phyloP scores from a whole-genome alignment of 192 early-diverging fungal species.

The Geosiphon pyriformis region DNA sequence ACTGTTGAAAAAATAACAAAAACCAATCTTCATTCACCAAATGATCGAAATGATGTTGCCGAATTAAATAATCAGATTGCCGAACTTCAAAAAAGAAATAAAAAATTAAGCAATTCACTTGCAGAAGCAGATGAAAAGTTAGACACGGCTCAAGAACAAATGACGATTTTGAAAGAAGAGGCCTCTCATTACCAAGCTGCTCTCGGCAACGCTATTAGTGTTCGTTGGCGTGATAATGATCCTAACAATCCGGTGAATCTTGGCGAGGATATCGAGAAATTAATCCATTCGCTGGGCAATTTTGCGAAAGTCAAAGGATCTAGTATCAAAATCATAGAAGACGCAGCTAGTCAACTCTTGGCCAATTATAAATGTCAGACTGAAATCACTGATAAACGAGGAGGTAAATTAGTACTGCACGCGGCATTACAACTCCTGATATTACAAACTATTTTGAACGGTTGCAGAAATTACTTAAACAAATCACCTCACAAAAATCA shows the following conservation, averaged over 20 bases:
- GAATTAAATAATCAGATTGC: background rate
- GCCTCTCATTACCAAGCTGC: slow-evolving; percentile 8
- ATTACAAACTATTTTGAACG: background rate
- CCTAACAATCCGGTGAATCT: slow-evolving; percentile 7
- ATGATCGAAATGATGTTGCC: background rate
- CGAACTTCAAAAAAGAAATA: background rate
- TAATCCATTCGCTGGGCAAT: background rate
- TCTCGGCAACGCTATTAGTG: background rate
- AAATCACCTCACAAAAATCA: background rate
- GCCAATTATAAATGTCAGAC: background rate
- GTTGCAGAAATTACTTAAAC: background rate
- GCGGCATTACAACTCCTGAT: slow-evolving; percentile 17
- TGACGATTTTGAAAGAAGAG: background rate
- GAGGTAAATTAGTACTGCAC: background rate
- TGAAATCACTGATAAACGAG: background rate
- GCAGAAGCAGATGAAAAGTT: background rate
- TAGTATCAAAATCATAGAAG: background rate
- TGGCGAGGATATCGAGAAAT: slow-evolving; percentile 9
- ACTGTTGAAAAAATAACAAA: background rate
- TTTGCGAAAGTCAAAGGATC: slow-evolving; percentile 3
- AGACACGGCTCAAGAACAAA: background rate
- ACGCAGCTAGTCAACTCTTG: background rate
- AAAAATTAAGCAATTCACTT: background rate
- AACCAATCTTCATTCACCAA: background rate
- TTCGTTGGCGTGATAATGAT: slow-evolving; percentile 12